phyloP scores from a whole-genome alignment of 192 early-diverging fungal genomes.

The Podila clonocystis region DNA sequence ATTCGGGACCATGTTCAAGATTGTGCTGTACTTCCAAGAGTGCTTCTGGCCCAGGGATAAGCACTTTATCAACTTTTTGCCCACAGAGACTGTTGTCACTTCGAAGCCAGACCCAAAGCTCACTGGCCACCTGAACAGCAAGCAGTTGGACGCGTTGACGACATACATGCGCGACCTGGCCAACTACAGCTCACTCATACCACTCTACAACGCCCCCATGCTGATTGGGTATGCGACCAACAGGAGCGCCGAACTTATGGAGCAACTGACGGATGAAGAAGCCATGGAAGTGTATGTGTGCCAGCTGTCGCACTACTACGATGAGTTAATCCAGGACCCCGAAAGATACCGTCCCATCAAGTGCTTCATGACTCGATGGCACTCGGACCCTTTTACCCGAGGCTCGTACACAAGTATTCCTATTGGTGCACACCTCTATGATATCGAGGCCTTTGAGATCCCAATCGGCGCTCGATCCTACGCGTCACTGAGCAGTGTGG shows the following conservation, averaged over 20 bases:
- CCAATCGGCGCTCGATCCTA: constrained; percentile 33
- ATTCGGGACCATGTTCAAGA: constrained; percentile 57
- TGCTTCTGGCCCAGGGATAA: constrained; percentile 40
- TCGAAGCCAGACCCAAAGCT: background rate
- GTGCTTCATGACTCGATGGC: constrained; percentile 51
- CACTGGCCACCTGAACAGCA: constrained; percentile 3
- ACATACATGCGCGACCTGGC: constrained; percentile 33
- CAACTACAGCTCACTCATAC: constrained; percentile 40
- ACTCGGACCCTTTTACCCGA: constrained; percentile 52
- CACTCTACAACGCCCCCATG: constrained; percentile 20
- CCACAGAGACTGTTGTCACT: background rate
- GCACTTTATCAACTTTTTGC: constrained; percentile 42
- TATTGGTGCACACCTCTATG: constrained; percentile 23
- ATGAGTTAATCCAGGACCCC: background rate
- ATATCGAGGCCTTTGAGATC: constrained; percentile 41
- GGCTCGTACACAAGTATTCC: constrained; percentile 59
- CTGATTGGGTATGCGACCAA: constrained; percentile 46
- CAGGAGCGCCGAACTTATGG: constrained; percentile 36
- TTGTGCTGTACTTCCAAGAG: constrained; percentile 33
- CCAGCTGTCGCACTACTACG: constrained; percentile 41
- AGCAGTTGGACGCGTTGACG: constrained; percentile 23
- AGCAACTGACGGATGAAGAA: constrained; percentile 21
- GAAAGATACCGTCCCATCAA: background rate
- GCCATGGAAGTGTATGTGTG: constrained; percentile 28
- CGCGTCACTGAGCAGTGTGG: background rate